These are phyloP conservation scores for Capsella bursapastoris DNA, from an alignment of 345 rosid genomes.

Conservation along the genomic window DNA sequence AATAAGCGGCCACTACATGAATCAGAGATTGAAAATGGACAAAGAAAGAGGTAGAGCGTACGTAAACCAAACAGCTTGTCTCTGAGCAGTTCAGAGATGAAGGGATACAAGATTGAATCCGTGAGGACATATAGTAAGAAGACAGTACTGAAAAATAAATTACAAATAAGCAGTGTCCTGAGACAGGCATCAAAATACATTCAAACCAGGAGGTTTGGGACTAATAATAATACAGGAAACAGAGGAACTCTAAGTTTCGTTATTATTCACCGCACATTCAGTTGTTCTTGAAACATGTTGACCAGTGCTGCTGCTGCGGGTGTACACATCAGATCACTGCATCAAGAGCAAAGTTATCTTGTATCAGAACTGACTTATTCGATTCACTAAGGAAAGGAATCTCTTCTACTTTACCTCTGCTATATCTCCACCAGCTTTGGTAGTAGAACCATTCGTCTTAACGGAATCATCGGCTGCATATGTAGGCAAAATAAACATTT, in stretches of 20 bases:
- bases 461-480: conserved; percentile 51
- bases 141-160: conserved; percentile 21
- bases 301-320: conserved; percentile 25
- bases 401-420: conserved; percentile 42
- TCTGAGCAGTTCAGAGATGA: conserved; percentile 1
- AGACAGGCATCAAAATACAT: conserved; percentile 22
- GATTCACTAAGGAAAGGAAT: neutral
- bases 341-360: conserved; percentile 23
- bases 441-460: conserved; percentile 52
- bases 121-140: conserved; percentile 3
- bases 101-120: conserved; percentile 11
- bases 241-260: conserved; percentile 21
- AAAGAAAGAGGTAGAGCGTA: neutral
- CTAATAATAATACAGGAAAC: conserved; percentile 38
- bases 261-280: conserved; percentile 45
- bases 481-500: conserved; percentile 1
- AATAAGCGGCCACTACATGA: neutral
- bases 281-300: conserved; percentile 34
- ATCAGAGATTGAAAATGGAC: neutral
- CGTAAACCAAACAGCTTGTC: neutral
- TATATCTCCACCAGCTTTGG: conserved; percentile 48
- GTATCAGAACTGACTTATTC: conserved; percentile 10
- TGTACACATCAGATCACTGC: conserved; percentile 38
- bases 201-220: conserved; percentile 27
- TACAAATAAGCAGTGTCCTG: conserved; percentile 22